A percentile compares a stretch with the other conserved stretches of the same genome.
These are phyloP conservation scores for Ophiostoma populinum DNA, from an alignment of 2,329 filamentous ascomycete species.

Conservation along the genomic window DNA sequence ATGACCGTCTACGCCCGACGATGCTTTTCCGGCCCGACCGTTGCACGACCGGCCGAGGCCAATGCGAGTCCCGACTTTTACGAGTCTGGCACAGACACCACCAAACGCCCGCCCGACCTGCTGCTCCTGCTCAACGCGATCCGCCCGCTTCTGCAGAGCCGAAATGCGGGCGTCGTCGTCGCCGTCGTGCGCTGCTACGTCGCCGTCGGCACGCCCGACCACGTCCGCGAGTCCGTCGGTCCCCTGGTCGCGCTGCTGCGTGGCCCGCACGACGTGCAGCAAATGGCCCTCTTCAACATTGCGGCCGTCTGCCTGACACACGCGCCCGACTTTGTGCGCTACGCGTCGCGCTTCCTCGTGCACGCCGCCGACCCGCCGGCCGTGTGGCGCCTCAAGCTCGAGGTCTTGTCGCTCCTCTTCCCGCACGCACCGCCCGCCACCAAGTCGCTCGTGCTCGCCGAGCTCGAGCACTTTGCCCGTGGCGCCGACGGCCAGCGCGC, in stretches of 20 bases:
- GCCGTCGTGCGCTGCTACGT: constrained; percentile 74
- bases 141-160: constrained; percentile 72
- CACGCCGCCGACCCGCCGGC: constrained; percentile 60
- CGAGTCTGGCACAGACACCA: background rate
- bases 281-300: constrained; percentile 84
- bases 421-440: constrained; percentile 58
- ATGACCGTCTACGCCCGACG: constrained; percentile 72
- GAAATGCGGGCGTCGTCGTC: constrained; percentile 83
- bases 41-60: background rate
- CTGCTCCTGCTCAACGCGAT: constrained; percentile 64
- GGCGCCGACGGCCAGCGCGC: constrained; percentile 53
- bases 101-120: constrained; percentile 48
- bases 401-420: constrained; percentile 80
- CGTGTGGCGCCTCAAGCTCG: constrained; percentile 83
- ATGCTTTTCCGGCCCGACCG: constrained; percentile 61
- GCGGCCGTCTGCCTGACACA: constrained; percentile 71
- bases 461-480: constrained; percentile 83
- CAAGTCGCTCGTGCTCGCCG: constrained; percentile 77
- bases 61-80: constrained; percentile 20
- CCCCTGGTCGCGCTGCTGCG: constrained; percentile 75
- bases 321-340: constrained; percentile 69
- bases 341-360: constrained; percentile 79
- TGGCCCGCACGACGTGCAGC: constrained; percentile 70
- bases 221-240: constrained; percentile 59
- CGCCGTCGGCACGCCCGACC: constrained; percentile 63